Evolutionary conservation across 208 protist species (phyloP).

Genomic region (Angomonas deanei): DNA sequence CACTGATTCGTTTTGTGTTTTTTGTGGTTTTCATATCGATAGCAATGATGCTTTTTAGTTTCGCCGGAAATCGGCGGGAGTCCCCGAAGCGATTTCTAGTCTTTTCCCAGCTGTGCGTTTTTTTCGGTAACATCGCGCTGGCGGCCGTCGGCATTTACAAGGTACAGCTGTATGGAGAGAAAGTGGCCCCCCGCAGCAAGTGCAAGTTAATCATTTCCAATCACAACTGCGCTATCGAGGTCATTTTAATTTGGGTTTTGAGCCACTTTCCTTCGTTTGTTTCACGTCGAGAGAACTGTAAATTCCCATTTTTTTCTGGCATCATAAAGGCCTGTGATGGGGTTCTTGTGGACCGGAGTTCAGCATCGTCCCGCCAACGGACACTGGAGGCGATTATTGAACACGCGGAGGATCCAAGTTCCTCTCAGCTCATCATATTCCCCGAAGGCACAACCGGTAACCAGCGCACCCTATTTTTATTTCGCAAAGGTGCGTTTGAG

Average conservation of each 20-base stretch:
- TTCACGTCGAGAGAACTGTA: slow-evolving; percentile 65
- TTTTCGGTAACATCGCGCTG: slow-evolving; percentile 27
- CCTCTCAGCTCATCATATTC: slow-evolving; percentile 78
- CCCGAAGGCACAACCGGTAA: slow-evolving; percentile 86
- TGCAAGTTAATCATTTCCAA: slow-evolving; percentile 75
- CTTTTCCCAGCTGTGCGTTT: slow-evolving; percentile 20
- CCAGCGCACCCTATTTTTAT: slow-evolving; percentile 68
- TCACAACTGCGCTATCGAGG: slow-evolving; percentile 79
- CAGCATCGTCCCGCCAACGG: slow-evolving; percentile 40
- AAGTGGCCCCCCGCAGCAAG: slow-evolving; percentile 30
- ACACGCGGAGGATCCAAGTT: slow-evolving; percentile 46
- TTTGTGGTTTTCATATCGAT: slow-evolving; percentile 11
- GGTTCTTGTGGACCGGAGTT: slow-evolving; percentile 75
- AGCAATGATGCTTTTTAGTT: slow-evolving; percentile 23
- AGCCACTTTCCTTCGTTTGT: slow-evolving; percentile 74
- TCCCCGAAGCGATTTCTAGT: slow-evolving; percentile 51
- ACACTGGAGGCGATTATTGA: slow-evolving; percentile 44
- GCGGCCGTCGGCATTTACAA: slow-evolving; percentile 52
- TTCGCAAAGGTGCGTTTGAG: slow-evolving; percentile 85
- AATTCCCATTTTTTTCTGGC: slow-evolving; percentile 51
- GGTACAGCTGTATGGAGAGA: slow-evolving; percentile 49
- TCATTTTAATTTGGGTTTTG: slow-evolving; percentile 54
- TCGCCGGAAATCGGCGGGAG: slow-evolving; percentile 20
- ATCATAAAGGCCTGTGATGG: slow-evolving; percentile 38
- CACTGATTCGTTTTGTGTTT: background rate